phyloP scores from a whole-genome alignment of 169 alveolate species.

The Plasmodium coatneyi region DNA sequence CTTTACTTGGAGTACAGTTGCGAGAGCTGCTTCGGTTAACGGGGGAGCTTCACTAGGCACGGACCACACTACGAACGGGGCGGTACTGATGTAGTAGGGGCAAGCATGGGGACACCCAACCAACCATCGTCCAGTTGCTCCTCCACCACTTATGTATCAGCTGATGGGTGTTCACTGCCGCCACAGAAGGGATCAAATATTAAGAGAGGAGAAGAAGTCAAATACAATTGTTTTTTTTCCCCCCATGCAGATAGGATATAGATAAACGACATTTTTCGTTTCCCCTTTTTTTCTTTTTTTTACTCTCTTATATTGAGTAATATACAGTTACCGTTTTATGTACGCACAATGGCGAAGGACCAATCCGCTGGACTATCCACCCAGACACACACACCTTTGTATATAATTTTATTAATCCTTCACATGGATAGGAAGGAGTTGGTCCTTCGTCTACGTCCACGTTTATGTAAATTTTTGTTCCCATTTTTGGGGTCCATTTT shows the following conservation, averaged over 20 bases:
- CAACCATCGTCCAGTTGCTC: background rate
- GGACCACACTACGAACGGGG: background rate
- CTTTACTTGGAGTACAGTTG: constrained; percentile 87
- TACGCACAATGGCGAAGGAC: background rate
- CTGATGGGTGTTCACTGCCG: background rate
- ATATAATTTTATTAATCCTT: background rate
- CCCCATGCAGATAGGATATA: background rate
- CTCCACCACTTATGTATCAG: background rate
- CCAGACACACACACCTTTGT: background rate
- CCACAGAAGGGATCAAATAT: background rate
- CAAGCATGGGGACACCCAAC: background rate
- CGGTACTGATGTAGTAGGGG: background rate
- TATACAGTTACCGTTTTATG: background rate
- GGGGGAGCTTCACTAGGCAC: background rate
- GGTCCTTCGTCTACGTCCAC: background rate
- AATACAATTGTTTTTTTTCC: background rate
- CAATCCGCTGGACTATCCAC: background rate
- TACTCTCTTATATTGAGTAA: background rate
- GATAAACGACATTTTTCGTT: background rate
- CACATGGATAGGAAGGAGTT: background rate
- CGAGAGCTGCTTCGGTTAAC: constrained; percentile 83
- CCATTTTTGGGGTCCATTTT: too few relatives aligned
- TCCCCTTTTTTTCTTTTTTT: too few relatives aligned
- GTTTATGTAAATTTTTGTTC: background rate
- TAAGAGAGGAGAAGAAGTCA: background rate